Conservation (phyloP, 2,329 filamentous ascomycete genomes). For the Penicillium decumbens region DNA sequence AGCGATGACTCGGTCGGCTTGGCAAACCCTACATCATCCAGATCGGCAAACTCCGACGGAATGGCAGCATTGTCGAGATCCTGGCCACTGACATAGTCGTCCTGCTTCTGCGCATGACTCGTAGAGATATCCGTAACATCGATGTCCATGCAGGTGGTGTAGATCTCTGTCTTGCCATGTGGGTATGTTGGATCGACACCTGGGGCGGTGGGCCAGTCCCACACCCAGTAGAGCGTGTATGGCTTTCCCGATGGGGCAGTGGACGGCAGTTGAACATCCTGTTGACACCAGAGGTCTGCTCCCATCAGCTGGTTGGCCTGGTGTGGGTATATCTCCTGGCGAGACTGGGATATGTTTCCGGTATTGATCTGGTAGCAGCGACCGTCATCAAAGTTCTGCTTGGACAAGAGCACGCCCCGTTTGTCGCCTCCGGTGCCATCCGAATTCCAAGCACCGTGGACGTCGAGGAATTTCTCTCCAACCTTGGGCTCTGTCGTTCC, state of each 20-base stretch:
- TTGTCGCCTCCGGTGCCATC: slow-evolving; percentile 77
- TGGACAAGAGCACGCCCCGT: slow-evolving; percentile 69
- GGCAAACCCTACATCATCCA: slow-evolving; percentile 13
- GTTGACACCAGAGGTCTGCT: slow-evolving; percentile 70
- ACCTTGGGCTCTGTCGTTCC: slow-evolving; percentile 59
- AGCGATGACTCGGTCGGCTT: background rate
- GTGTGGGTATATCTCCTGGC: slow-evolving; percentile 55
- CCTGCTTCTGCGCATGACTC: slow-evolving; percentile 9
- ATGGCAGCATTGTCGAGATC: slow-evolving; percentile 39
- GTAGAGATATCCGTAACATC: slow-evolving; percentile 34
- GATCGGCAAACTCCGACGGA: slow-evolving; percentile 35
- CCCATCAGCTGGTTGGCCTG: slow-evolving; percentile 50
- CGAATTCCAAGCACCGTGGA: slow-evolving; percentile 72
- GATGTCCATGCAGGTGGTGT: slow-evolving; percentile 49
- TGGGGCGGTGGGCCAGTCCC: slow-evolving; percentile 75
- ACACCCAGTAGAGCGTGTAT: slow-evolving; percentile 91
- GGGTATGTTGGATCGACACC: slow-evolving; percentile 33
- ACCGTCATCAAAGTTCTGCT: slow-evolving; percentile 80
- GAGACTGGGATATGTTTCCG: slow-evolving; percentile 54
- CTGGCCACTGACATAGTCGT: slow-evolving; percentile 32
- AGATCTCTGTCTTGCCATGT: slow-evolving; percentile 45
- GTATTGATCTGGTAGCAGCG: slow-evolving; percentile 78
- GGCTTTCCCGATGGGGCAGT: slow-evolving; percentile 58
- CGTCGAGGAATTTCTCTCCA: slow-evolving; percentile 56
- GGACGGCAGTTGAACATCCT: slow-evolving; percentile 68